phyloP scores from a whole-genome alignment of 2,329 filamentous ascomycete genomes.

The Septoria linicola region DNA sequence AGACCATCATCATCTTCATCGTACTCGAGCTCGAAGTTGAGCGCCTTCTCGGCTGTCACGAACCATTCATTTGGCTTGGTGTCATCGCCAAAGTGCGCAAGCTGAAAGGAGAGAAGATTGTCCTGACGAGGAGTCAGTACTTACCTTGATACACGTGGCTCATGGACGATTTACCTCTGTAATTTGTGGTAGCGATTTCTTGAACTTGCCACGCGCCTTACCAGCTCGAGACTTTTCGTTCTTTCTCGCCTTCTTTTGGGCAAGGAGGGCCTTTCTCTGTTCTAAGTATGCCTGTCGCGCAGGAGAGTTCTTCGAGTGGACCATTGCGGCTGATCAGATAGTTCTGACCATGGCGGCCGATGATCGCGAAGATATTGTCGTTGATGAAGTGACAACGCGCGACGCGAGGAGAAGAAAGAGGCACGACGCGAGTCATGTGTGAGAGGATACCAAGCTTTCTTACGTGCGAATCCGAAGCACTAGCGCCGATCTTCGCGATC shows the following conservation, averaged over 20 bases:
- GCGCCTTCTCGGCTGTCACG: conserved; percentile 31
- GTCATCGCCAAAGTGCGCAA: conserved; percentile 45
- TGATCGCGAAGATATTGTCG: too few relatives aligned
- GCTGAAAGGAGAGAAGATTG: conserved; percentile 46
- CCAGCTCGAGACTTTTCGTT: conserved; percentile 11
- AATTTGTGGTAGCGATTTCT: conserved; percentile 26
- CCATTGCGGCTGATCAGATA: too few relatives aligned
- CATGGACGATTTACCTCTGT: conserved; percentile 33
- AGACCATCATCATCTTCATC: conserved; percentile 59
- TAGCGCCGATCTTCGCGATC: conserved; percentile 6
- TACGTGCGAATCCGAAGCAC: background rate
- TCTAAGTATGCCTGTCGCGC: background rate
- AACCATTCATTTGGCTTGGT: conserved; percentile 38
- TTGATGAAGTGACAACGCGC: background rate
- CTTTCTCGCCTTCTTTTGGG: conserved; percentile 8
- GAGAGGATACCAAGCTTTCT: background rate
- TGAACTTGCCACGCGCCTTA: conserved; percentile 22
- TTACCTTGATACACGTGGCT: conserved; percentile 24
- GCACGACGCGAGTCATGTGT: conserved; percentile 1
- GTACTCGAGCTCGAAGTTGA: conserved; percentile 29
- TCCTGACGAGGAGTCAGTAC: conserved; percentile 41
- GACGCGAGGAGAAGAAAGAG: background rate
- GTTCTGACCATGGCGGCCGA: too few relatives aligned
- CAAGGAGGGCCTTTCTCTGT: background rate
- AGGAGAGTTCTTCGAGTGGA: too few relatives aligned